phyloP scores from a whole-genome alignment of 148 eudicot genomes.

The Camellia lanceoleosa region DNA sequence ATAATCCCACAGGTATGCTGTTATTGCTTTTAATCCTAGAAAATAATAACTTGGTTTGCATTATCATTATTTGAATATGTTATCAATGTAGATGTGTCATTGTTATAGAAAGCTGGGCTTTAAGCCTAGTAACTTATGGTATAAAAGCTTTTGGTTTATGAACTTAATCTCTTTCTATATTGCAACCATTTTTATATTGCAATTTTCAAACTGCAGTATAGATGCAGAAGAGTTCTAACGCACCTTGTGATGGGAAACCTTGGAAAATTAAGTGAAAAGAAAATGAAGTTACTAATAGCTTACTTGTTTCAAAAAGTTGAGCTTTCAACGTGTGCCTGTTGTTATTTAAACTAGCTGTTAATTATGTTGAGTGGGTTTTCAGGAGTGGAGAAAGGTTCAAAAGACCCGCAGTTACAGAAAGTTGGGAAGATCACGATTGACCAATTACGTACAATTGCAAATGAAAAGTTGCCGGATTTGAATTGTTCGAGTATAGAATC shows the following conservation, averaged over 20 bases:
- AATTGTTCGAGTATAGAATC: constrained; percentile 81
- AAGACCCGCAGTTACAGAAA: constrained; percentile 72
- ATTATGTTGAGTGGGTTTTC: constrained; percentile 3
- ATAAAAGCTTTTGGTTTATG: neutral
- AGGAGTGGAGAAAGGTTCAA: constrained; percentile 96
- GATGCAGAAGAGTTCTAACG: neutral
- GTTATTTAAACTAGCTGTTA: neutral
- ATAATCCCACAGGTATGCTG: neutral
- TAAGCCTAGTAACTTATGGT: neutral
- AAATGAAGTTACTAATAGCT: neutral
- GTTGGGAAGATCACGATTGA: constrained; percentile 86
- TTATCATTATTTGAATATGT: neutral
- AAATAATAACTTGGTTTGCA: neutral
- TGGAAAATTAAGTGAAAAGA: neutral
- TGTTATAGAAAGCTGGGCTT: neutral
- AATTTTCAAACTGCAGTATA: neutral
- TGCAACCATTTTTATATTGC: neutral
- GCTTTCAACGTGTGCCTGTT: neutral
- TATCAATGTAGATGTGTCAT: neutral
- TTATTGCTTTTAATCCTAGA: neutral
- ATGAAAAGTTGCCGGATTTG: constrained; percentile 87
- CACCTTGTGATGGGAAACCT: neutral
- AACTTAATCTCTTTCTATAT: too few relatives aligned
- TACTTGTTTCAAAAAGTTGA: neutral
- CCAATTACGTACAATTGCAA: constrained; percentile 72